A percentile compares a stretch with the other conserved stretches of the same genome.
Conservation (phyloP, 2,329 filamentous ascomycete genomes). For the Pseudogymnoascus sp. region DNA sequence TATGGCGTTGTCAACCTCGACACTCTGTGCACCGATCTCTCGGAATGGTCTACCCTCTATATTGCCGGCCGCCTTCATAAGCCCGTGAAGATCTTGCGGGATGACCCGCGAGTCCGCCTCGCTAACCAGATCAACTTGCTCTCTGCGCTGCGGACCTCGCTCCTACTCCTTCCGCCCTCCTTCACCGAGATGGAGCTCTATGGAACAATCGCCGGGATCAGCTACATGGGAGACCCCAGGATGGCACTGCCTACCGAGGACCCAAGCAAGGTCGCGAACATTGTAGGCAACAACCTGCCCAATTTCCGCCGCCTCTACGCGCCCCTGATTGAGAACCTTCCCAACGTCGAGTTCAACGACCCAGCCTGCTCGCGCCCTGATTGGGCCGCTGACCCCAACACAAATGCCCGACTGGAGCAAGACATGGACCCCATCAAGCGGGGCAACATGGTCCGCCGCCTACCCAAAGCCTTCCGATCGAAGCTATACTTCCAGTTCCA, state of each 20-base stretch:
- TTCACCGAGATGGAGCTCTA: constrained; percentile 89
- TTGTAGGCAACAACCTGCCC: constrained; percentile 80
- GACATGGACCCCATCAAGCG: constrained; percentile 88
- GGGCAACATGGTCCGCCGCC: constrained; percentile 89
- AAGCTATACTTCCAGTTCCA: constrained; percentile 95
- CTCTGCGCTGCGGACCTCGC: constrained; percentile 79
- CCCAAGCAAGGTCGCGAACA: constrained; percentile 85
- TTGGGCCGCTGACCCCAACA: constrained; percentile 54
- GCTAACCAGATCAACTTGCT: constrained; percentile 95
- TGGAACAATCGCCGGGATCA: constrained; percentile 81
- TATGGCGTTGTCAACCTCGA: constrained; percentile 95
- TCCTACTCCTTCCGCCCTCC: constrained; percentile 71
- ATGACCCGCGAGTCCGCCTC: constrained; percentile 83
- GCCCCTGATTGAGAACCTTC: constrained; percentile 79
- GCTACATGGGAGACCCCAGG: constrained; percentile 91
- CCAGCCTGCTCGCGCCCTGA: constrained; percentile 45
- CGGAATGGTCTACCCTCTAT: constrained; percentile 88
- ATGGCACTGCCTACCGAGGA: constrained; percentile 89
- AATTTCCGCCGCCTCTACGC: constrained; percentile 90
- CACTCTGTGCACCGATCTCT: constrained; percentile 77
- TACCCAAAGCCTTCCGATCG: constrained; percentile 77
- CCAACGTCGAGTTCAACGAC: constrained; percentile 74
- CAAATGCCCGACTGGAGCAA: constrained; percentile 64
- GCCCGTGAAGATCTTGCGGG: constrained; percentile 92
- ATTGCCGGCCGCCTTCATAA: constrained; percentile 95